Evolutionary conservation across 1,284 basidiomycete genomes (phyloP).

Genomic region (Schizophyllum amplum): DNA sequence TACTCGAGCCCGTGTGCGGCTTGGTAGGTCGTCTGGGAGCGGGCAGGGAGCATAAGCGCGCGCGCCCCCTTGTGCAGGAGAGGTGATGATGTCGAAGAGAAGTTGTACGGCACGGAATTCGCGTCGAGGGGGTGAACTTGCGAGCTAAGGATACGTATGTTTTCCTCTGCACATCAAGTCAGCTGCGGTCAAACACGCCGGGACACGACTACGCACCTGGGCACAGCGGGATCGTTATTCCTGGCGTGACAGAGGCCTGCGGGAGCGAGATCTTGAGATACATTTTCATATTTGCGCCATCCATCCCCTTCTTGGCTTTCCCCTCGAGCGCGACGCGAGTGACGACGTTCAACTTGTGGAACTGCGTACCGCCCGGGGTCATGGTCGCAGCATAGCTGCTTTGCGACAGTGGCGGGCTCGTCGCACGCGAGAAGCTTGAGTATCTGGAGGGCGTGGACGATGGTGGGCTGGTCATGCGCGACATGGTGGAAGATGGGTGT

Average conservation of each 20-base stretch:
- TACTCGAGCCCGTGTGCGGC: slow-evolving; percentile 40
- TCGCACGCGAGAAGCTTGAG: not conserved
- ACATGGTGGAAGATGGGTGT: not conserved
- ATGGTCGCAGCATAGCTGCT: slow-evolving; percentile 28
- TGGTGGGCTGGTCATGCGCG: not conserved
- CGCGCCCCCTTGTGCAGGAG: slow-evolving; percentile 60
- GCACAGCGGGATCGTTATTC: slow-evolving; percentile 62
- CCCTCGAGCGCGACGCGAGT: slow-evolving; percentile 69
- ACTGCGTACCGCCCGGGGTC: slow-evolving; percentile 25
- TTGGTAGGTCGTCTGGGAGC: slow-evolving; percentile 50
- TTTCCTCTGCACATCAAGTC: slow-evolving; percentile 48
- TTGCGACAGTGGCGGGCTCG: not conserved
- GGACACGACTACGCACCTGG: slow-evolving; percentile 39
- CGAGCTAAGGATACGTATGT: slow-evolving; percentile 61
- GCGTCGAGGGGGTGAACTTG: slow-evolving; percentile 68
- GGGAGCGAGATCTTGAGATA: slow-evolving; percentile 73
- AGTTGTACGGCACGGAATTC: slow-evolving; percentile 64
- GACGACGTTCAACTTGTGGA: slow-evolving; percentile 54
- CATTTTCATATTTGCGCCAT: slow-evolving; percentile 61
- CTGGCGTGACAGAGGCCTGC: slow-evolving; percentile 51
- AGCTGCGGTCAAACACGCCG: not conserved
- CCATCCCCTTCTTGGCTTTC: slow-evolving; percentile 52
- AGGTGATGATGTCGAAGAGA: slow-evolving; percentile 54
- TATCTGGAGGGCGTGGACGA: not conserved
- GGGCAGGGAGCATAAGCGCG: slow-evolving; percentile 56